These are phyloP conservation scores for Penicillium parvum DNA, from an alignment of 495 filamentous ascomycete species.

Conservation along the genomic window DNA sequence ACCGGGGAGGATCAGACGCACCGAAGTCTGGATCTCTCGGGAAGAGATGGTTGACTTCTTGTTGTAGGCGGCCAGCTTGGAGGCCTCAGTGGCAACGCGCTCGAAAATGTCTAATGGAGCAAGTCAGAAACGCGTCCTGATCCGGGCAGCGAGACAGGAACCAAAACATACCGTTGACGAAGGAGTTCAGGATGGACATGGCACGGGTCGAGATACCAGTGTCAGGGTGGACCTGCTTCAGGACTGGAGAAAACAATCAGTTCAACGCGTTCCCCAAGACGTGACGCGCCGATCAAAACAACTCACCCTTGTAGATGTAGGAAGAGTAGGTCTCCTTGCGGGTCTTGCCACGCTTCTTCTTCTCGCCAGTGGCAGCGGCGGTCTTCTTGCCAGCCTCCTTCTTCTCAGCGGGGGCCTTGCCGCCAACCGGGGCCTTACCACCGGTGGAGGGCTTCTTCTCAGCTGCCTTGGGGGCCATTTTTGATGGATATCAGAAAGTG, in stretches of 20 bases:
- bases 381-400: conserved; percentile 99
- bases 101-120: conserved; percentile 84
- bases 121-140: conserved; percentile 11
- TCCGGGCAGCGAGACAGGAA: neutral
- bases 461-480: conserved; percentile 92
- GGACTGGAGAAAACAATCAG: conserved; percentile 57
- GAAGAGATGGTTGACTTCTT: conserved; percentile 99
- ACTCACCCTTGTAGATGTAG: conserved; percentile 99
- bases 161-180: conserved; percentile 84
- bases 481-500: conserved; percentile 42
- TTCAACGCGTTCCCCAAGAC: conserved; percentile 17
- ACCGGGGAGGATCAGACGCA: conserved; percentile 94
- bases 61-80: conserved; percentile 99
- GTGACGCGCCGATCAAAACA: neutral
- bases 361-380: conserved; percentile 80
- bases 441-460: conserved; percentile 96
- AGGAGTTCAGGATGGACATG: conserved; percentile 99
- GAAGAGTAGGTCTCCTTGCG: conserved; percentile 99
- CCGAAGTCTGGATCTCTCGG: conserved; percentile 98
- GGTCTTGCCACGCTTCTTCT: conserved; percentile 99
- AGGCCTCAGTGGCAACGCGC: conserved; percentile 97
- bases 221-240: conserved; percentile 99
- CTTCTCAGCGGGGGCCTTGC: conserved; percentile 90
- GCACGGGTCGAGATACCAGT: conserved; percentile 99
- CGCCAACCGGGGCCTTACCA: conserved; percentile 88